phyloP scores from a whole-genome alignment of 75 land plant species.

The Gnetum montanum region DNA sequence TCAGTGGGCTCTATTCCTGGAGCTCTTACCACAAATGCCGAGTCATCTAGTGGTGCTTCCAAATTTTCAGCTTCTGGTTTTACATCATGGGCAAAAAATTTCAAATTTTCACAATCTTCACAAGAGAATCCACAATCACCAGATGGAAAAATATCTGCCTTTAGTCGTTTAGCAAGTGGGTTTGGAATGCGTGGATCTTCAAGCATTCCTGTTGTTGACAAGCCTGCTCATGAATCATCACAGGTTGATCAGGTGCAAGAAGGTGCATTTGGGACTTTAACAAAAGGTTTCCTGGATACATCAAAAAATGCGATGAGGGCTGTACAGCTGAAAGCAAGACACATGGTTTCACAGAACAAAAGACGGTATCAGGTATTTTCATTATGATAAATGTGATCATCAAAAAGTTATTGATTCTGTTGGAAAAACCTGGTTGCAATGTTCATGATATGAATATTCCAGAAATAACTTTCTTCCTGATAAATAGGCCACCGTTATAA shows the following conservation, averaged over 20 bases:
- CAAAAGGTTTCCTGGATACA: constrained; percentile 79
- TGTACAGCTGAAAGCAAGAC: constrained; percentile 83
- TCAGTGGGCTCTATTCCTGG: not conserved
- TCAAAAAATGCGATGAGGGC: constrained; percentile 86
- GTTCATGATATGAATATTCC: too few relatives aligned
- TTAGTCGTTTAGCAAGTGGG: constrained; percentile 60
- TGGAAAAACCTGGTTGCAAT: too few relatives aligned
- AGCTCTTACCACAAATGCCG: not conserved
- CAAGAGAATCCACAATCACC: constrained; percentile 31
- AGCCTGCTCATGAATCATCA: constrained; percentile 21
- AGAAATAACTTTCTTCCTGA: too few relatives aligned
- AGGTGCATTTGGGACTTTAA: constrained; percentile 60
- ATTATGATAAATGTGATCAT: not conserved
- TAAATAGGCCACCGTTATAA: too few relatives aligned
- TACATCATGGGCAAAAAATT: constrained; percentile 67
- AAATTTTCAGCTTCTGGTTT: constrained; percentile 40
- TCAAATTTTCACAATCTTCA: constrained; percentile 44
- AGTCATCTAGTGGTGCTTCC: not conserved
- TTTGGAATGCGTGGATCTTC: constrained; percentile 46
- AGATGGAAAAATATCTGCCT: constrained; percentile 35
- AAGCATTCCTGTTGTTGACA: constrained; percentile 32
- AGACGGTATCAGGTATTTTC: constrained; percentile 90
- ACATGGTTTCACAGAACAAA: constrained; percentile 94
- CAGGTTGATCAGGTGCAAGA: constrained; percentile 24
- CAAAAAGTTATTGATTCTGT: not conserved